Evolutionary conservation across 768 basidiomycete genomes (phyloP), one percentile per base, ranked within the genome.

Genomic region (Royoungia palumana): DNA sequence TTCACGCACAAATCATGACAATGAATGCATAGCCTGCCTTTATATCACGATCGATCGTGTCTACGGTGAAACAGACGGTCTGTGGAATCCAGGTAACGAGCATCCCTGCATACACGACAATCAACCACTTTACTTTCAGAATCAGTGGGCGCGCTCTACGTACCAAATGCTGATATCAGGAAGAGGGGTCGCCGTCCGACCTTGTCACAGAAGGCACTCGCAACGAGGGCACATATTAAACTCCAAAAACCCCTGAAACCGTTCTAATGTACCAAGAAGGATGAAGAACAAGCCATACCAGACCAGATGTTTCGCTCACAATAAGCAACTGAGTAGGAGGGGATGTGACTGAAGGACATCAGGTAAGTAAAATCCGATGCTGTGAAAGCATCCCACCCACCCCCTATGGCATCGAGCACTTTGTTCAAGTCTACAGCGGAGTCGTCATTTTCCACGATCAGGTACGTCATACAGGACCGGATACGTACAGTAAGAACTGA

Each of bases 231-330:
- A 44, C 76, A 67, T 47, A 77, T 65, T 42, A 81, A 75, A 63
- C 78, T 78, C 64, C 69, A 82, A 49, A 81, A 76, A 53, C 74
- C 72, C 21, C 81, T 62, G 48, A 76, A 58, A 44, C 77, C 80
- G 52, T 82, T 81, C 73, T 78, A 53, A n/a, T 13, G 9, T 3
- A 7, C 13, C 16, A 28, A 28, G 8, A 28, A 11, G 16, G 37
- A n/a, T 21, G 42, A 22, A 16, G 24, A 22, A 32, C 11, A 24
- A n/a, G 25, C 25, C 25, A 10, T 27, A 27, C 8, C 10, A 27
- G 10, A 27, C 25, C 8, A 28, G 28, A 28, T 10, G 9, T 28
- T 9, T 28, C 11, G 57, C 72, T 53, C 51, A 74, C 74, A 36
- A 70, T 67, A 27, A 72, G 53, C 10, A 72, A 58, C 64, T 79